Percentiles rank a stretch among this genome's conserved stretches.
Evolutionary conservation across 352 stramenopile species (phyloP).

Genomic region (Pythium brachiatum): DNA sequence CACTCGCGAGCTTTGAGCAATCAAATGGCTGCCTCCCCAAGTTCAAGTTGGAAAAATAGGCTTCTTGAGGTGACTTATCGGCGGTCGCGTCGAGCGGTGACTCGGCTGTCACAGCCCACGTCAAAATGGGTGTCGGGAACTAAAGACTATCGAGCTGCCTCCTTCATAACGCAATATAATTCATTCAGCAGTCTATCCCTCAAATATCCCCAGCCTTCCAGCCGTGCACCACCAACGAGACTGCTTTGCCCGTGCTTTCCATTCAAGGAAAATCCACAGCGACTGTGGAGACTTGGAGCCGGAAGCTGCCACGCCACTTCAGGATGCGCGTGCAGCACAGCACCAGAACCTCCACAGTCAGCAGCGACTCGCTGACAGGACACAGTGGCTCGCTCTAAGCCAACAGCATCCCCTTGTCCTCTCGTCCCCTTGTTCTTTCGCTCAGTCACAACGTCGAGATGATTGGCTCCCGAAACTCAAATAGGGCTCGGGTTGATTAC

Average conservation of each 20-base stretch:
- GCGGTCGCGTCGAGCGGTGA: not conserved
- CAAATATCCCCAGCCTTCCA: too few relatives aligned
- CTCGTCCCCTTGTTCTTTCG: not conserved
- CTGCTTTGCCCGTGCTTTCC: too few relatives aligned
- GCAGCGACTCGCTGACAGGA: not conserved
- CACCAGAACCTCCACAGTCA: constrained; percentile 3
- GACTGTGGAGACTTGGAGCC: too few relatives aligned
- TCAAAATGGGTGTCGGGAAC: not conserved
- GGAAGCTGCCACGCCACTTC: not conserved
- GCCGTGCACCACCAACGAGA: too few relatives aligned
- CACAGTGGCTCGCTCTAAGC: not conserved
- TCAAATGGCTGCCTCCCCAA: constrained; percentile 25
- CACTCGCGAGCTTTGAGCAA: constrained; percentile 9
- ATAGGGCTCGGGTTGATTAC: constrained; percentile 19
- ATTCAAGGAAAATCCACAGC: too few relatives aligned
- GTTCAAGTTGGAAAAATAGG: constrained; percentile 27
- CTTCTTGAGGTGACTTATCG: not conserved
- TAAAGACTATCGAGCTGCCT: too few relatives aligned
- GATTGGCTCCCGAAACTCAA: constrained; percentile 28
- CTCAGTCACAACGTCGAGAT: not conserved
- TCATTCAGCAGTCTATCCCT: too few relatives aligned
- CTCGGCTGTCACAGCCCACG: not conserved
- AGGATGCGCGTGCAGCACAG: not conserved
- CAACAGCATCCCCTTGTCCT: not conserved
- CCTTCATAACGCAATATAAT: too few relatives aligned